phyloP scores from a whole-genome alignment of 495 filamentous ascomycete species.

The Emericellopsis terricola region DNA sequence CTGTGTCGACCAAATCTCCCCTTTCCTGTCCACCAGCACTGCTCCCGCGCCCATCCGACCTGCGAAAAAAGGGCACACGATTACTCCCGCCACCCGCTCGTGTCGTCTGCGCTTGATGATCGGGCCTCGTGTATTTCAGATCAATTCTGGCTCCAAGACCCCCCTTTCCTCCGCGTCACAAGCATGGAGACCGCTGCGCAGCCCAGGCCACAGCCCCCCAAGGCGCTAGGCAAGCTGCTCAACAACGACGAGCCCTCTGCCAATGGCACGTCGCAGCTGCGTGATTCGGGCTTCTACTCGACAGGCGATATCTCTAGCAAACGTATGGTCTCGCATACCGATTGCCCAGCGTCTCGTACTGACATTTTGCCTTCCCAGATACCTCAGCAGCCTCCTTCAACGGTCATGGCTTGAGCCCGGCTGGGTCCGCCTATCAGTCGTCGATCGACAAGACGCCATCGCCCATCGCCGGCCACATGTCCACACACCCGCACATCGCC shows the following conservation, averaged over 20 bases:
- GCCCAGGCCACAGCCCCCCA: neutral
- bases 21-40: too few relatives aligned
- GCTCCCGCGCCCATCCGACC: too few relatives aligned
- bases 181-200: slow-evolving; percentile 1
- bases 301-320: slow-evolving; percentile 36
- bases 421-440: slow-evolving; percentile 19
- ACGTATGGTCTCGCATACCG: slow-evolving; percentile 14
- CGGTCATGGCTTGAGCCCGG: slow-evolving; percentile 17
- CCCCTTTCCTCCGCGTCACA: too few relatives aligned
- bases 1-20: too few relatives aligned
- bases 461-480: slow-evolving; percentile 20
- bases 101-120: neutral
- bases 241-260: slow-evolving; percentile 2
- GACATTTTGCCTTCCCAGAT: slow-evolving; percentile 13
- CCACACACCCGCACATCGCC: slow-evolving; percentile 24
- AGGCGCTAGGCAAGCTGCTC: neutral
- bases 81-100: neutral
- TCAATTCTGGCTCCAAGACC: too few relatives aligned
- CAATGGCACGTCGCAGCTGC: slow-evolving; percentile 1
- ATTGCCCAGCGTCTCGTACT: slow-evolving; percentile 1
- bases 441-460: slow-evolving; percentile 36
- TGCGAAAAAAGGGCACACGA: too few relatives aligned
- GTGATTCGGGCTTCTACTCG: slow-evolving; percentile 37
- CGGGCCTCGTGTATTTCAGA: too few relatives aligned
- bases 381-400: slow-evolving; percentile 30